A percentile compares a stretch with the other conserved stretches of the same genome.
Evolutionary conservation across 768 basidiomycete genomes (phyloP).

Genomic region (Daedalea quercina): DNA sequence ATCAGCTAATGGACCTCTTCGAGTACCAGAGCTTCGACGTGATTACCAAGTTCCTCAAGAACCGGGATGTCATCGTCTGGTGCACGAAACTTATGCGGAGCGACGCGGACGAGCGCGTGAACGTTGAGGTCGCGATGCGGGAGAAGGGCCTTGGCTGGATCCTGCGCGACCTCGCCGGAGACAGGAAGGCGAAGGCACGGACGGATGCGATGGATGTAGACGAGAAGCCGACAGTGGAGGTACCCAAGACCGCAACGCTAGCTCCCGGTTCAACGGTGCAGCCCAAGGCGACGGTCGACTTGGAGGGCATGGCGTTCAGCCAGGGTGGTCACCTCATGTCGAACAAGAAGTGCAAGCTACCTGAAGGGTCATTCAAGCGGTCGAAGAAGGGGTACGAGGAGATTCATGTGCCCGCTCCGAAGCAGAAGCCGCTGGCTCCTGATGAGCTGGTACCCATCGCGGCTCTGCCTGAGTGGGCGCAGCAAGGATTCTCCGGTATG

Average conservation of each 20-base stretch:
- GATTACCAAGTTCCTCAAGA: slow-evolving; percentile 86
- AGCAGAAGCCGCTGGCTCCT: slow-evolving; percentile 56
- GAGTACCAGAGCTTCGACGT: slow-evolving; percentile 90
- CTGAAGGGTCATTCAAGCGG: slow-evolving; percentile 96
- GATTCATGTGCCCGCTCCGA: slow-evolving; percentile 93
- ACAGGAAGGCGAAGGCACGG: slow-evolving; percentile 52
- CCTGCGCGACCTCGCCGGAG: slow-evolving; percentile 79
- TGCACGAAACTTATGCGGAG: slow-evolving; percentile 93
- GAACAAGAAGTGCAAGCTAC: slow-evolving; percentile 97
- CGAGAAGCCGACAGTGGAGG: slow-evolving; percentile 37
- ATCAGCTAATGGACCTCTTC: slow-evolving; percentile 93
- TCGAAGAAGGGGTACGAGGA: slow-evolving; percentile 96
- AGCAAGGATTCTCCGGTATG: slow-evolving; percentile 75
- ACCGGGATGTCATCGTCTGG: slow-evolving; percentile 96
- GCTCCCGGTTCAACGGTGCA: slow-evolving; percentile 83
- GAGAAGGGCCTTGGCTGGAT: slow-evolving; percentile 98
- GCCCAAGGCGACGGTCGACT: slow-evolving; percentile 79
- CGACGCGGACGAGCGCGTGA: slow-evolving; percentile 81
- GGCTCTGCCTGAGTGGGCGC: slow-evolving; percentile 79
- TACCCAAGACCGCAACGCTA: slow-evolving; percentile 81
- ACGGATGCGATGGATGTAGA: slow-evolving; percentile 79
- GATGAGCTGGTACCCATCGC: slow-evolving; percentile 69
- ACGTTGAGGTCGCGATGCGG: slow-evolving; percentile 96
- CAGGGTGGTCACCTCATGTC: slow-evolving; percentile 98
- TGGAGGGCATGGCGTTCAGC: slow-evolving; percentile 92